Evolutionary conservation across 2,329 filamentous ascomycete genomes (phyloP).

Genomic region (Trichoderma sp.): DNA sequence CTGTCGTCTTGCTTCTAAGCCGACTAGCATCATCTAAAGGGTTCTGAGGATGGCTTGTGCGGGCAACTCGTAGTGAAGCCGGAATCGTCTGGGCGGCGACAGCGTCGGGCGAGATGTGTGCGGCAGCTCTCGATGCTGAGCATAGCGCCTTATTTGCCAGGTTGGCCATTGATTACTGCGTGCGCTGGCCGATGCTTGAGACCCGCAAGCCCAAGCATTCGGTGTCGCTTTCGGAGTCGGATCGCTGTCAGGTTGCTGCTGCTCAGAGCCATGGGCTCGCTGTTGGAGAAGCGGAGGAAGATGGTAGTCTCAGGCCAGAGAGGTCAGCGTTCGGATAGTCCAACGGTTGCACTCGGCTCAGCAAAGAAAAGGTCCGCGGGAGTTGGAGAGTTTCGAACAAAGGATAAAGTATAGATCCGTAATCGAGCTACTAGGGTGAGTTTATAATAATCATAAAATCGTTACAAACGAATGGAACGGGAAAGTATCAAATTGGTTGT

Average conservation of each 20-base stretch:
- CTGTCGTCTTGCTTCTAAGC: neutral
- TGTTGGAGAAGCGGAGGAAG: constrained; percentile 10
- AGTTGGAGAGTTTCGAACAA: neutral
- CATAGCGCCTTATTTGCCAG: constrained; percentile 26
- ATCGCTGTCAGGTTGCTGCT: constrained; percentile 10
- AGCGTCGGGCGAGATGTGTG: constrained; percentile 25
- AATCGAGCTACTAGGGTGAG: neutral
- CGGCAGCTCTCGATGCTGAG: constrained; percentile 26
- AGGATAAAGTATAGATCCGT: neutral
- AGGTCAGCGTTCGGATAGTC: neutral
- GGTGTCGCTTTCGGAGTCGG: constrained; percentile 21
- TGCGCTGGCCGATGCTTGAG: constrained; percentile 17
- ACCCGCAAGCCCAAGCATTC: constrained; percentile 16
- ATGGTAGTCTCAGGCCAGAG: neutral
- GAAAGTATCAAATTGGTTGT: neutral
- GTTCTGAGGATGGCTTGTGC: neutral
- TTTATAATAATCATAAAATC: neutral
- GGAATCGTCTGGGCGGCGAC: constrained; percentile 11
- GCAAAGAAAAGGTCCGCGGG: neutral
- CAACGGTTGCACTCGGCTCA: neutral
- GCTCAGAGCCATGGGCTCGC: constrained; percentile 24
- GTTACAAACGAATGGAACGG: neutral
- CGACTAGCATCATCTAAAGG: neutral
- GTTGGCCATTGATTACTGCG: constrained; percentile 27
- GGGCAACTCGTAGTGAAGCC: constrained; percentile 4